A percentile compares a stretch with the other conserved stretches of the same genome.
phyloP scores from a whole-genome alignment of 2,329 filamentous ascomycete genomes.

The Epichloe amarillans region DNA sequence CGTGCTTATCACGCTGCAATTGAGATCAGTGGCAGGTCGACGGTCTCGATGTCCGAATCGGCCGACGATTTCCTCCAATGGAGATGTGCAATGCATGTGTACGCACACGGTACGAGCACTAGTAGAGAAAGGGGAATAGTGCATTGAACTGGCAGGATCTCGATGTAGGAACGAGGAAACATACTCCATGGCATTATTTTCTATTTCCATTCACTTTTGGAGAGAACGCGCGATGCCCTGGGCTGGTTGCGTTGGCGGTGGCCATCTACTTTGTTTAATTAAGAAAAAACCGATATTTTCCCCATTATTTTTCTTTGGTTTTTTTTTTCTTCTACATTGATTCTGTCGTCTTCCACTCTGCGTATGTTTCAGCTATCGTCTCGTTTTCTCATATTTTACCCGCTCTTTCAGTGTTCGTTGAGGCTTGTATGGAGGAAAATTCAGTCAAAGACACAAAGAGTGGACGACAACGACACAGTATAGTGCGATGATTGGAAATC shows the following conservation, averaged over 20 bases:
- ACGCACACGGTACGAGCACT: neutral
- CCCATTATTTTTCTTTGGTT: conserved; percentile 1
- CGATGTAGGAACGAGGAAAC: conserved; percentile 1
- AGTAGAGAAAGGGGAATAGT: neutral
- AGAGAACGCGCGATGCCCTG: conserved; percentile 8
- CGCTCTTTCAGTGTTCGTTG: conserved; percentile 4
- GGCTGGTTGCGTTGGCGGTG: conserved; percentile 22
- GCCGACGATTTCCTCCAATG: neutral
- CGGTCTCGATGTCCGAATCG: neutral
- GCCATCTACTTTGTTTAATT: conserved; percentile 41
- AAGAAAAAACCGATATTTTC: conserved; percentile 23
- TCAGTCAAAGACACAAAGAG: neutral
- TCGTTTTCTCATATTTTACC: neutral
- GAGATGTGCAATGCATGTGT: neutral
- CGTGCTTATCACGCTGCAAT: neutral
- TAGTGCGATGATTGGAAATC: neutral
- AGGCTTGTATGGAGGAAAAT: neutral
- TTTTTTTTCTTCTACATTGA: neutral
- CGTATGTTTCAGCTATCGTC: neutral
- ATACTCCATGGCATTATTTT: conserved; percentile 16
- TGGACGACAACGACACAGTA: neutral
- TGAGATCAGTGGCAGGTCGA: neutral
- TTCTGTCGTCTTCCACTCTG: neutral
- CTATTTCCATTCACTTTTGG: conserved; percentile 1
- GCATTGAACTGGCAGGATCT: conserved; percentile 1